These are phyloP conservation scores for Trichoderma brevicompactum DNA, from an alignment of 2,329 filamentous ascomycete genomes.

Conservation along the genomic window DNA sequence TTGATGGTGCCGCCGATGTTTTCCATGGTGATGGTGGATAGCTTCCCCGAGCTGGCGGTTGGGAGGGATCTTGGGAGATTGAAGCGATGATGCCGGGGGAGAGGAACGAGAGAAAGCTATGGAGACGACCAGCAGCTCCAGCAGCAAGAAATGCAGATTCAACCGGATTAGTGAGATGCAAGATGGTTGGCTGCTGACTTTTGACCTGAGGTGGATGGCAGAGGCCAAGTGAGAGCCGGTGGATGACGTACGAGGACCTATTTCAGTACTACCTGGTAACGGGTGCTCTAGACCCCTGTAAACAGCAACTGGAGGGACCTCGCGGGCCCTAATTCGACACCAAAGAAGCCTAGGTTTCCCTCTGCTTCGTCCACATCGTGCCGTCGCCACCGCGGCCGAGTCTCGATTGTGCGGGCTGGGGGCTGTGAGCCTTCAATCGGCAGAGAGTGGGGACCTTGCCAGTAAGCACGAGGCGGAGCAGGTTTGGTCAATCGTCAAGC, in stretches of 20 bases:
- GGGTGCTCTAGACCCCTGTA: conserved; percentile 15
- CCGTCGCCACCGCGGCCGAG: neutral
- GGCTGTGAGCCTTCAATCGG: conserved; percentile 27
- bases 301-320: neutral
- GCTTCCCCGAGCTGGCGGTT: neutral
- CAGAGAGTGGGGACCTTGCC: conserved; percentile 8
- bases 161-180: conserved; percentile 24
- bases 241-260: conserved; percentile 26
- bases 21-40: conserved; percentile 49
- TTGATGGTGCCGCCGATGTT: conserved; percentile 56
- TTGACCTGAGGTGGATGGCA: conserved; percentile 11
- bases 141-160: conserved; percentile 18
- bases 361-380: neutral
- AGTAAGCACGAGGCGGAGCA: conserved; percentile 23
- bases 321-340: neutral
- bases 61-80: neutral
- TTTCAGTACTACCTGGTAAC: conserved; percentile 17
- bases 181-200: conserved; percentile 26
- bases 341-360: neutral
- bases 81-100: neutral
- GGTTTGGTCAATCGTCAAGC: neutral
- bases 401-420: conserved; percentile 13
- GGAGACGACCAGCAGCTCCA: neutral
- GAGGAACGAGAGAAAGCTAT: neutral
- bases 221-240: neutral